phyloP scores from a whole-genome alignment of 805 yeast genomes.

The Candida pseudofarinosa region DNA sequence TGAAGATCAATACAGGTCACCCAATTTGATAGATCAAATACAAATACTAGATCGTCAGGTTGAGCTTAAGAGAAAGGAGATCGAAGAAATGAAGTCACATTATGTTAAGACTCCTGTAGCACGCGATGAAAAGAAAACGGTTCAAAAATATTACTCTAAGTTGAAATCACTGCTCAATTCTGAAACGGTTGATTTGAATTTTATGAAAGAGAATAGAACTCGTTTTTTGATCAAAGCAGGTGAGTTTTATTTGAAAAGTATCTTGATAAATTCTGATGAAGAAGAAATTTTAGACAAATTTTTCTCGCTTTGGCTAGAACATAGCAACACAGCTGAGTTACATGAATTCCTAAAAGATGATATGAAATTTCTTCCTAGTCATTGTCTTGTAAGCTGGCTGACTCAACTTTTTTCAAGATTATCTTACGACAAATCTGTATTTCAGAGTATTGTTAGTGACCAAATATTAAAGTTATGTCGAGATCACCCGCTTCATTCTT shows the following conservation, averaged over 20 bases:
- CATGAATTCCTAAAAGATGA: conserved; percentile 38
- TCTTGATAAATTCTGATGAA: conserved; percentile 38
- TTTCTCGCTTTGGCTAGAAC: conserved; percentile 79
- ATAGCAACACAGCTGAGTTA: conserved; percentile 42
- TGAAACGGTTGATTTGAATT: conserved; percentile 46
- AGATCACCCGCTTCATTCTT: conserved; percentile 69
- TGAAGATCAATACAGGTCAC: conserved; percentile 53
- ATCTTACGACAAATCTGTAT: conserved; percentile 42
- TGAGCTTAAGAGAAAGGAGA: conserved; percentile 42
- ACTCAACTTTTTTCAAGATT: conserved; percentile 77
- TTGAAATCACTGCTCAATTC: conserved; percentile 44
- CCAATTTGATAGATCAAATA: conserved; percentile 42
- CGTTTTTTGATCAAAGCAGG: conserved; percentile 51
- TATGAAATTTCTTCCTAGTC: conserved; percentile 46
- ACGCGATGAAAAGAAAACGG: conserved; percentile 47
- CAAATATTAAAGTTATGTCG: conserved; percentile 45
- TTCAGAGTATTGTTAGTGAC: conserved; percentile 51
- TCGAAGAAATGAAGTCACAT: conserved; percentile 45
- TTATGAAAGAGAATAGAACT: conserved; percentile 32
- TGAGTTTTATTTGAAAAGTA: conserved; percentile 53
- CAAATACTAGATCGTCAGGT: conserved; percentile 36
- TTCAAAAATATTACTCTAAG: conserved; percentile 48
- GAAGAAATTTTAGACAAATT: conserved; percentile 68
- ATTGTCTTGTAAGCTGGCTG: conserved; percentile 73
- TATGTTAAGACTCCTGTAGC: conserved; percentile 37